Base-by-base conservation (phyloP, 306 rosid genomes). In the Pterocarpus macrocarpus region DNA sequence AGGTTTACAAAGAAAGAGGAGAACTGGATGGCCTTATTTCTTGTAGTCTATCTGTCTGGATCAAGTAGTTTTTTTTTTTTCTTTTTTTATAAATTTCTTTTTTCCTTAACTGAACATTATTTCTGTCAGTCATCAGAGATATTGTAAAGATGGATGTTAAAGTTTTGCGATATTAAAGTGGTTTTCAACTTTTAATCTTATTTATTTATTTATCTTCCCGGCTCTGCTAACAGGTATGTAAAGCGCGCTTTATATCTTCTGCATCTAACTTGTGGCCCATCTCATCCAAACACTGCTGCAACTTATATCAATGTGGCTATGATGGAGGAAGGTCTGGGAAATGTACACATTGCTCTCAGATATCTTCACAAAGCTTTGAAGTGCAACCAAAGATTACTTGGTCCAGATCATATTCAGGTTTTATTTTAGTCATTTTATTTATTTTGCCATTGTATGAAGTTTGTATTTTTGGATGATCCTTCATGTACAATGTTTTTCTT, bases 241-340 rank as follows among this genome's bases (percentile, higher is more conserved):
- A 92, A 92, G 84, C 98, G 99, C 38, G 99, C 99, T 78, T 83
- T 96, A 86, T 96, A 93, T 86, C 99, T 96, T 83, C 86, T 96
- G 83, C 99, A 96, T 84, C 92, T 96, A 81, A 93, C 99, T 36
- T 96, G 99, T 69, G 99, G 99, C 13, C 94, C 97, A 70, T 96
- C 99, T 79, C 99, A 96, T 89, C 99, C 99, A 70, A 96, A 96
- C 87, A 96, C 97, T 79, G 99, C 99, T 66, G 99, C 99, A 39
- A 93, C 99, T 64, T 96, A 96, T 88, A 96, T 96, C 80, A 96
- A 96, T 80, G 97, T 96, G 87, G 99, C 99, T 79, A 93, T 96
- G 99, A 96, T 96, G 99, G 99, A 96, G 86, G 99, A 93, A 88
- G 98, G 99, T 76, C 90, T 93, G 34, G 99, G 98, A 80, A 96